Conservation (phyloP, 2,329 filamentous ascomycete genomes). For the Fusarium marasasianum region DNA sequence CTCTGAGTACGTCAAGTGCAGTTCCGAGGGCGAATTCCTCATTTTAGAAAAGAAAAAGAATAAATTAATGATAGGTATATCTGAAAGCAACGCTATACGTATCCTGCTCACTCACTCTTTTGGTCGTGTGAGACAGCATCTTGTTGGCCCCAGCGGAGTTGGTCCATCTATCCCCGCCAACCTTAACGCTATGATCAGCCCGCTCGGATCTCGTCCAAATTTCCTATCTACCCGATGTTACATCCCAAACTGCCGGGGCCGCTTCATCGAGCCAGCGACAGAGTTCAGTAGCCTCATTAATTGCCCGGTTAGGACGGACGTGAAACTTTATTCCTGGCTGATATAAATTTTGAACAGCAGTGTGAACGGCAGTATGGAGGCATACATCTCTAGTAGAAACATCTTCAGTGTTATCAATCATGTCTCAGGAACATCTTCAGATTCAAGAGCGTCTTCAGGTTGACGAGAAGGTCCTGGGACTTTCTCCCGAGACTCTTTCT, state of each 20-base stretch:
- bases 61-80: no score
- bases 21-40: background rate
- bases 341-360: background rate
- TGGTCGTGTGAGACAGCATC: background rate
- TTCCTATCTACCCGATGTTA: background rate
- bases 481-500: background rate
- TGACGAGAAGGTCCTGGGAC: background rate
- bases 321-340: background rate
- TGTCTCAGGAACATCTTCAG: background rate
- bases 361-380: background rate
- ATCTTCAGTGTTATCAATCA: no score
- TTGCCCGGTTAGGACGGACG: background rate
- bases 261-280: background rate
- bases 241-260: background rate
- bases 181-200: background rate
- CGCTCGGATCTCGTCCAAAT: background rate
- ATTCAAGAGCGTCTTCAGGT: background rate
- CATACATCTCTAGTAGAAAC: accelerated
- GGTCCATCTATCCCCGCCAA: background rate
- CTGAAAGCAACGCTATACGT: background rate
- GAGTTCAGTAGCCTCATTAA: background rate
- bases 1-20: background rate
- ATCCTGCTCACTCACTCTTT: background rate
- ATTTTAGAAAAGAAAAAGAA: background rate
- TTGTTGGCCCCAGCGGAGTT: background rate